A percentile compares a stretch with the other conserved stretches of the same genome.
phyloP scores from a whole-genome alignment of 495 filamentous ascomycete species.

The Polyplosphaeria fusca region DNA sequence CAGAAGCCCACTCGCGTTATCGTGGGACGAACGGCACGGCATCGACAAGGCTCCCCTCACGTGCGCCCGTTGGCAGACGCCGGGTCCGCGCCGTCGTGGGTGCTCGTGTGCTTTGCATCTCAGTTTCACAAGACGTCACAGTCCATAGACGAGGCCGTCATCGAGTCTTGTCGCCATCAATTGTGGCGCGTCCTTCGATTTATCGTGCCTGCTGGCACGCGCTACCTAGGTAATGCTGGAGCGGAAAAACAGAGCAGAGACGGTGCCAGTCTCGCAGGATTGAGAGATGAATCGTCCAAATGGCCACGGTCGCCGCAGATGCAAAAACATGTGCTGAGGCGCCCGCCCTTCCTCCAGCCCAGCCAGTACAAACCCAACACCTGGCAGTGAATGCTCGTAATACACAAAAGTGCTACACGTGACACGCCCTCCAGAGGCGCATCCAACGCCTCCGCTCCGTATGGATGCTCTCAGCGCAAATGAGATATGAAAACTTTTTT shows the following conservation, averaged over 20 bases:
- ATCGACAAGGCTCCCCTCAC: too few species aligned
- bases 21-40: slow-evolving; percentile 2
- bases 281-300: not conserved
- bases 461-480: not conserved
- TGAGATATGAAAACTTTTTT: slow-evolving; percentile 7
- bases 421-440: not conserved
- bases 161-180: not conserved
- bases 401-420: slow-evolving; percentile 12
- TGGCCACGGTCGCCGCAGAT: slow-evolving; percentile 12
- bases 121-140: too few species aligned
- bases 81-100: too few species aligned
- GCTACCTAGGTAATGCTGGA: slow-evolving; percentile 20
- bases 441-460: not conserved
- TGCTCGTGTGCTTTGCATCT: too few species aligned
- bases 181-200: slow-evolving; percentile 13
- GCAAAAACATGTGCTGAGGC: slow-evolving; percentile 3
- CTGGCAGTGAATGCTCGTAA: slow-evolving; percentile 12
- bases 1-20: slow-evolving; percentile 1
- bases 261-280: not conserved
- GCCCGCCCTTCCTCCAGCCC: slow-evolving; percentile 5
- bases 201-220: slow-evolving; percentile 4
- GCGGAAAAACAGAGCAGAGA: slow-evolving; percentile 16
- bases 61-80: too few species aligned
- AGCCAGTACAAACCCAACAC: slow-evolving; percentile 20
- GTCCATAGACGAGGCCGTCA: too few species aligned